phyloP scores from a whole-genome alignment of 495 filamentous ascomycete genomes.

The Letharia columbiana region DNA sequence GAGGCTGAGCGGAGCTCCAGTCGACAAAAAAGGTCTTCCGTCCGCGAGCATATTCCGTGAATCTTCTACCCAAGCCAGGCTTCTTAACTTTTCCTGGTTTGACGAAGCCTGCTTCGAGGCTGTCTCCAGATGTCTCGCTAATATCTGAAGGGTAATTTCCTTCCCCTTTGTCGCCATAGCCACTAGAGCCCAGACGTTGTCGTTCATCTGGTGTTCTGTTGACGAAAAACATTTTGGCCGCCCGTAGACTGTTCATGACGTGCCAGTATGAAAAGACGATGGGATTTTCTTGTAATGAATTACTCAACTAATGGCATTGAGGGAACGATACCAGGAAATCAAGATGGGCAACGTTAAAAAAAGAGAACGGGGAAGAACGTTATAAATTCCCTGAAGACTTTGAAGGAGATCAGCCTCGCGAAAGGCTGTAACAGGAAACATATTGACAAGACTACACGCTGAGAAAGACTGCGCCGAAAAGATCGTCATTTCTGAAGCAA shows the following conservation, averaged over 20 bases:
- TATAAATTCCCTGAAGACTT: no score
- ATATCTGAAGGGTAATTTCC: background rate
- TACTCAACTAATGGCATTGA: no score
- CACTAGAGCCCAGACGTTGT: background rate
- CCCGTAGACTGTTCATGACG: background rate
- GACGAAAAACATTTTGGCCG: background rate
- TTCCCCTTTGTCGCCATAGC: background rate
- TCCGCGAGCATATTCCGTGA: background rate
- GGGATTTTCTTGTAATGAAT: no score
- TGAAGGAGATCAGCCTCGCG: no score
- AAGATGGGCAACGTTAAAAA: no score
- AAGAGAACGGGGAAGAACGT: no score
- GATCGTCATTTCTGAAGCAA: no score
- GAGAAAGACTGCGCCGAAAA: no score
- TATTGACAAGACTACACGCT: no score
- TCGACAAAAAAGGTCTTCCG: background rate
- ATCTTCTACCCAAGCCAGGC: background rate
- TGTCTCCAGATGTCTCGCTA: background rate
- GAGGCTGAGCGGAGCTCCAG: background rate
- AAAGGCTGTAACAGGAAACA: no score
- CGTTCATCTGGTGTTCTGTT: background rate
- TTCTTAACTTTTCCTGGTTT: background rate
- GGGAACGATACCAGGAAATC: no score
- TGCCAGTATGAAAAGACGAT: background rate
- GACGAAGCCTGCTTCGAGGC: background rate